Evolutionary conservation across 2,329 filamentous ascomycete species (phyloP), one percentile per base, ranked within the genome.

Genomic region (Botrytis tulipae): DNA sequence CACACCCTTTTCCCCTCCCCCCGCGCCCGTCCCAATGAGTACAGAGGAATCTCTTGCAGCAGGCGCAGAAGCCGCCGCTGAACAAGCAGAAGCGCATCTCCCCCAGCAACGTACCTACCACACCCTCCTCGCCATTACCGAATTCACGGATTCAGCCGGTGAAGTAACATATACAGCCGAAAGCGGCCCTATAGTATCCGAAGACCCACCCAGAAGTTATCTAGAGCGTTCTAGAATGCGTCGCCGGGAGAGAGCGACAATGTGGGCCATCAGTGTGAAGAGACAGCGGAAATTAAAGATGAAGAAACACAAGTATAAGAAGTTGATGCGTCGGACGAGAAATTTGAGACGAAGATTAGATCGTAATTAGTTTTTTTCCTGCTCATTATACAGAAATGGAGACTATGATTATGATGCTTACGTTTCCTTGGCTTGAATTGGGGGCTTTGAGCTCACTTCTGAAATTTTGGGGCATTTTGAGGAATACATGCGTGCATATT

Each of bases 291-390:
- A 96, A 86, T 85, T 98, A 81, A 97, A 94, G 90, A 99, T 99
- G 95, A 99, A 99, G 93, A 99, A 98, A 90, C 95, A 98, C 89
- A 99, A 99, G 91, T 97, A 97, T 85, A 98, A 98, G 94, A 99
- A 99, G 90, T 87, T 98, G 78, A 94, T 97, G 93, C 93, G 92
- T 87, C 89, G 90, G 22, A 98, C 95, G 81, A 90, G 95, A 82
- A 95, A 93, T 82, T 83, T 94, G 86, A 91, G 95, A 82, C 90
- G 94, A 82, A 97, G 95, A 70, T 76, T 81, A 75, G 80, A 81
- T 76, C 78, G 80, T 73, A 81, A 80, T 75, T 81, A 81, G 78
- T n/a, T 32, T 25, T 48, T 48, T n/a, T 18, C 6, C n/a, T 57
- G 51, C 29, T 44, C 25, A 25, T 22, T 54, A 44, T 57, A 25